Conservation (phyloP, 1,139 yeast species). For the Tardiomyces depauwii region DNA sequence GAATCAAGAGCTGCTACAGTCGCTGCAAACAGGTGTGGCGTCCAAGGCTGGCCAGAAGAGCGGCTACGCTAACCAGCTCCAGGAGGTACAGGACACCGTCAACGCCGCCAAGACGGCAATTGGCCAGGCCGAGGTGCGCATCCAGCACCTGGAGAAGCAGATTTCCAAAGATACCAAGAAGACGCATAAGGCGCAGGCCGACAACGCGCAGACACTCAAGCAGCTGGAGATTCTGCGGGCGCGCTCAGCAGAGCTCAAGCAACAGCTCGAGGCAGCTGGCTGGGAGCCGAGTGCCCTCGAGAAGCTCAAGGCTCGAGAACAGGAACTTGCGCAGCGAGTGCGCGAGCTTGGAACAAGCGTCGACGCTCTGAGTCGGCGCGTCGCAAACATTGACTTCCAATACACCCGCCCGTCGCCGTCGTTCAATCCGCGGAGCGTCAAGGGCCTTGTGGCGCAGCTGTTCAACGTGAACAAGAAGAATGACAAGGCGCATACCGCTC, state of each 20-base stretch:
- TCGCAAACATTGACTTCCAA: conserved; percentile 66
- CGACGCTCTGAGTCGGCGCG: conserved; percentile 49
- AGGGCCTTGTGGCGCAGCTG: conserved; percentile 81
- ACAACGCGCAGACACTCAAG: conserved; percentile 33
- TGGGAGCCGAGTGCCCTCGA: conserved; percentile 42
- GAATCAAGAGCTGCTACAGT: conserved; percentile 35
- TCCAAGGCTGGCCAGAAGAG: conserved; percentile 71
- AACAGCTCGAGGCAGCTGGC: conserved; percentile 43
- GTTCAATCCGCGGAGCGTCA: conserved; percentile 33
- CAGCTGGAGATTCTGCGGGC: conserved; percentile 36
- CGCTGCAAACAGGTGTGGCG: conserved; percentile 84
- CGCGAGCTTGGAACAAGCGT: conserved; percentile 38
- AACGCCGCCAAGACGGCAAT: conserved; percentile 45
- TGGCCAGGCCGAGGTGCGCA: conserved; percentile 51
- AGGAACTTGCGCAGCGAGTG: conserved; percentile 23
- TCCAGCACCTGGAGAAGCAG: conserved; percentile 46
- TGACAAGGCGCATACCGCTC: conserved; percentile 60
- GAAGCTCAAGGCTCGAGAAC: conserved; percentile 33
- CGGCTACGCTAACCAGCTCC: conserved; percentile 69
- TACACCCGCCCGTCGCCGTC: conserved; percentile 54
- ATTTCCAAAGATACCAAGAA: conserved; percentile 42
- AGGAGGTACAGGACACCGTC: conserved; percentile 48
- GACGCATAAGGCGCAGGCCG: conserved; percentile 42
- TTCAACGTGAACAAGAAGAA: conserved; percentile 53
- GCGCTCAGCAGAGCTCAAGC: conserved; percentile 32